Evolutionary conservation across 2,329 filamentous ascomycete genomes (phyloP).

Genomic region (Nemania bipapillata): DNA sequence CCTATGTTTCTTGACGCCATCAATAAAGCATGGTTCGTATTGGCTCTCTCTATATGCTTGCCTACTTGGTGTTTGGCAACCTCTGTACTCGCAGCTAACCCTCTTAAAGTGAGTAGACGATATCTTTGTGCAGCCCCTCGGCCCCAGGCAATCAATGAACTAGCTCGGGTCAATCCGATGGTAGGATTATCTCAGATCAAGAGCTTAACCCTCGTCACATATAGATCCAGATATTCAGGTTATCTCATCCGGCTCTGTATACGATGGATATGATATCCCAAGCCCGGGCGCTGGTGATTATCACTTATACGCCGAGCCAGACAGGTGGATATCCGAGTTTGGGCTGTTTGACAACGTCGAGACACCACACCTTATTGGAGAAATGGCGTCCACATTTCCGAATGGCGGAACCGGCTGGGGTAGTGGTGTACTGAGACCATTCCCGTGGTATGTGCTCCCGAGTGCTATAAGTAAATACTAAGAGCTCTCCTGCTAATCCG

Average conservation of each 20-base stretch:
- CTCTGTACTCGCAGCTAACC: conserved; percentile 1
- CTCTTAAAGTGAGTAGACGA: conserved; percentile 19
- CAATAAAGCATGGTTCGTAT: conserved; percentile 54
- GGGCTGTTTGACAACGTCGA: conserved; percentile 63
- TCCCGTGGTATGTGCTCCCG: conserved; percentile 55
- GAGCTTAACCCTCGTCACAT: not conserved
- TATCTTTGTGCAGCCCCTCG: not conserved
- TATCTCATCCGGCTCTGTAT: conserved; percentile 61
- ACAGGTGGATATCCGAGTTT: conserved; percentile 62
- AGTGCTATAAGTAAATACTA: not conserved
- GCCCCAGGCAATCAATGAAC: not conserved
- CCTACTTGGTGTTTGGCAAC: not conserved
- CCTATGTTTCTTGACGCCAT: conserved; percentile 69
- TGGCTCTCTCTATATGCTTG: not conserved
- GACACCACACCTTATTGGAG: conserved; percentile 53
- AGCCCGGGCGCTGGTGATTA: conserved; percentile 60
- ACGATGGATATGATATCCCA: conserved; percentile 58
- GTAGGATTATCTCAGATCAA: not conserved
- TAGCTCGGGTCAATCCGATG: not conserved
- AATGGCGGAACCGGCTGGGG: conserved; percentile 63
- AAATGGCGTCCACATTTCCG: conserved; percentile 63
- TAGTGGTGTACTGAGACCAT: conserved; percentile 57
- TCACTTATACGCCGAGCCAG: conserved; percentile 63
- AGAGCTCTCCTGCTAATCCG: conserved; percentile 31
- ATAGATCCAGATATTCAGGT: conserved; percentile 66